phyloP scores from a whole-genome alignment of 2,329 filamentous ascomycete species.

The Raffaelea deltoideospora region DNA sequence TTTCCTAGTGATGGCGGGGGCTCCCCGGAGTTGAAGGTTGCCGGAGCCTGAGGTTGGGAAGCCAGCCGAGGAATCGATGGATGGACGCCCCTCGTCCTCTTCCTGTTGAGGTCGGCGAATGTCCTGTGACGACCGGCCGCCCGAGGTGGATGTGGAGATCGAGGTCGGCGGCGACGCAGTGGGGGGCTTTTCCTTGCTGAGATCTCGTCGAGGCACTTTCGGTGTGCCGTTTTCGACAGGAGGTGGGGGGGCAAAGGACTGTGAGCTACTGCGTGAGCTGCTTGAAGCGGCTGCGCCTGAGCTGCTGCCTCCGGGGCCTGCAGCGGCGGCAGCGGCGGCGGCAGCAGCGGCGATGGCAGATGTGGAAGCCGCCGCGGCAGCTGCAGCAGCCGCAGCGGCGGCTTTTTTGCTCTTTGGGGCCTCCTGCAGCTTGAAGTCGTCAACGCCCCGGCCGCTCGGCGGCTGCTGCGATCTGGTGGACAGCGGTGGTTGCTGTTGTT shows the following conservation, averaged over 20 bases:
- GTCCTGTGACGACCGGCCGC: slow-evolving; percentile 41
- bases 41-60: background rate
- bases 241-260: slow-evolving; percentile 23
- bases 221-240: slow-evolving; percentile 22
- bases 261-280: slow-evolving; percentile 27
- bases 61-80: slow-evolving; percentile 23
- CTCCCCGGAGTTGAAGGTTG: background rate
- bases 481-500: slow-evolving; percentile 18
- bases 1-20: slow-evolving; percentile 42
- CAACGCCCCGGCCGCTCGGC: slow-evolving; percentile 23
- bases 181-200: slow-evolving; percentile 13
- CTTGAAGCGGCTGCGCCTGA: no score
- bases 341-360: no score
- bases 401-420: slow-evolving; percentile 50
- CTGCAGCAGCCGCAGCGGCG: no score
- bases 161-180: slow-evolving; percentile 13
- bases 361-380: no score
- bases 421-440: slow-evolving; percentile 68
- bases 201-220: slow-evolving; percentile 23
- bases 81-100: slow-evolving; percentile 30
- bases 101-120: slow-evolving; percentile 32
- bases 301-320: no score
- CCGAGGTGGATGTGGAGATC: slow-evolving; percentile 11
- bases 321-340: no score
- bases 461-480: slow-evolving; percentile 30